Percentiles rank a stretch among this genome's conserved stretches.
Evolutionary conservation across 306 rosid genomes (phyloP).

Genomic region (Benincasa hispida): DNA sequence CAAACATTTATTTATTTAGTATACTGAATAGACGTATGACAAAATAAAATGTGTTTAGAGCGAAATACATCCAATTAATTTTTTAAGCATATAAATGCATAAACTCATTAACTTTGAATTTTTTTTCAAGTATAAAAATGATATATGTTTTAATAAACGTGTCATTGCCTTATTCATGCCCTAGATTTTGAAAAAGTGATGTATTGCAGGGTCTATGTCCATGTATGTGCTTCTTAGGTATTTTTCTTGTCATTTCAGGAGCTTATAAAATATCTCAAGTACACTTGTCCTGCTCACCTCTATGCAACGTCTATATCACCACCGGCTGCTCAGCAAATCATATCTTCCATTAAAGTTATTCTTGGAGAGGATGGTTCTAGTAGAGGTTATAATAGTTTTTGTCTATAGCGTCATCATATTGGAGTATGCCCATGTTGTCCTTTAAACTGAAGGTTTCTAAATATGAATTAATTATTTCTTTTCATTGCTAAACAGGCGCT

Average conservation of each 20-base stretch:
- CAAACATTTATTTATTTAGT: too few species aligned
- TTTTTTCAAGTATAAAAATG: too few species aligned
- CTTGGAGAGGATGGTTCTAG: slow-evolving; percentile 93
- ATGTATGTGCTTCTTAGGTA: too few species aligned
- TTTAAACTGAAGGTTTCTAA: not conserved
- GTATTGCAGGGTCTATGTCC: too few species aligned
- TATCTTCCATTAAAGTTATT: slow-evolving; percentile 62
- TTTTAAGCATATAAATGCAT: too few species aligned
- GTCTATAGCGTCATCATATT: not conserved
- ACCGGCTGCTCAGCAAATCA: slow-evolving; percentile 85
- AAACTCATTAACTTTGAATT: too few species aligned
- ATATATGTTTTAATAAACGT: too few species aligned
- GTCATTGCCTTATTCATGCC: too few species aligned
- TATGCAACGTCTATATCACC: slow-evolving; percentile 92
- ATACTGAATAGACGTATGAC: too few species aligned
- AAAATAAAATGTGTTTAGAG: too few species aligned
- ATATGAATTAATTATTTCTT: not conserved
- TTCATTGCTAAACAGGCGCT: slow-evolving; percentile 37
- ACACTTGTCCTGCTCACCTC: slow-evolving; percentile 84
- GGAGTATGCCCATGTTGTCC: not conserved
- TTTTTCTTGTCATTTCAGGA: slow-evolving; percentile 32
- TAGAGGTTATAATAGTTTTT: slow-evolving; percentile 41
- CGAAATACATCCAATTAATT: too few species aligned
- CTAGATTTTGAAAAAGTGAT: too few species aligned
- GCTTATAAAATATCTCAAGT: slow-evolving; percentile 60